phyloP scores from a whole-genome alignment of 164 flowering plant genomes.

The Vitis labrusca region DNA sequence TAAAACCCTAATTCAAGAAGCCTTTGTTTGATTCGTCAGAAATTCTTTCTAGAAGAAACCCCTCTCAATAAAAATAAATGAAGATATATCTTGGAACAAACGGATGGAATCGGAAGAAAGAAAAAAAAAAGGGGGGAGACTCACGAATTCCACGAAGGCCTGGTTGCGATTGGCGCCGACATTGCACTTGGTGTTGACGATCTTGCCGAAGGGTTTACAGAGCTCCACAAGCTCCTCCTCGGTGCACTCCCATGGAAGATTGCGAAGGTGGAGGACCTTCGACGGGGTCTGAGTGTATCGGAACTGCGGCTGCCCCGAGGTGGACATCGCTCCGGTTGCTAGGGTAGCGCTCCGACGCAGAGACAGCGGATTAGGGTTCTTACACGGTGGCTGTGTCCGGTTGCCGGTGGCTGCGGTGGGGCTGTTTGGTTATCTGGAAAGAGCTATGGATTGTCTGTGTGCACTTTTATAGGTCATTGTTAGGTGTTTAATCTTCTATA shows the following conservation, averaged over 20 bases:
- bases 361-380: conserved; percentile 6
- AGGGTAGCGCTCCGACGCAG: not conserved
- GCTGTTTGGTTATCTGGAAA: conserved; percentile 1
- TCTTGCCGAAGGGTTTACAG: conserved; percentile 80
- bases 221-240: conserved; percentile 89
- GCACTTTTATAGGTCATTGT: not conserved
- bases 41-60: too few species aligned
- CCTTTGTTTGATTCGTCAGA: too few species aligned
- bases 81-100: not conserved
- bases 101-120: not conserved
- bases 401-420: not conserved
- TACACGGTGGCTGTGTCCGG: not conserved
- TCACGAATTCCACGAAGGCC: conserved; percentile 93
- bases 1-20: too few species aligned
- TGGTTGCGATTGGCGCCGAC: conserved; percentile 94
- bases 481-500: too few species aligned
- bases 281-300: conserved; percentile 93
- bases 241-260: conserved; percentile 91
- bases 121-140: conserved; percentile 4
- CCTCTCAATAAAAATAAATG: not conserved
- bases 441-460: not conserved
- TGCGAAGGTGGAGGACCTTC: conserved; percentile 88
- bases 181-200: conserved; percentile 93
- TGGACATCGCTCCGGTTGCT: conserved; percentile 36
- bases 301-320: conserved; percentile 74